phyloP scores from a whole-genome alignment of 768 basidiomycete genomes.

The Russula ochroleuca region DNA sequence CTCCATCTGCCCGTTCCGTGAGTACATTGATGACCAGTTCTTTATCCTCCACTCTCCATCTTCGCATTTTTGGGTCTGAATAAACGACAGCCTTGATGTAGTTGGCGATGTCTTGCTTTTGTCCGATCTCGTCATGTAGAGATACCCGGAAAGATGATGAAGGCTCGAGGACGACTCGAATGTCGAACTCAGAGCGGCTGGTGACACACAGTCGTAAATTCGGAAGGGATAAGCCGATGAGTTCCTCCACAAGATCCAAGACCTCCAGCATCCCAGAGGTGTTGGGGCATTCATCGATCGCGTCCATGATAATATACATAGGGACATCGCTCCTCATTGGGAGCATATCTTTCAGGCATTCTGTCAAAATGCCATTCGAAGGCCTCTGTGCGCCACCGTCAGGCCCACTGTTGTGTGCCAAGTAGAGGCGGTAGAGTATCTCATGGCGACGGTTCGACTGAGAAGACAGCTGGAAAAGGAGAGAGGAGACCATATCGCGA shows the following conservation, averaged over 20 bases:
- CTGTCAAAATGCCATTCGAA: neutral
- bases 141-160: neutral
- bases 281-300: constrained; percentile 8
- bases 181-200: neutral
- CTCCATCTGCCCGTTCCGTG: neutral
- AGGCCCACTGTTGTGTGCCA: neutral
- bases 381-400: neutral
- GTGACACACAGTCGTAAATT: constrained; percentile 3
- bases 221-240: neutral
- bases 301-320: constrained; percentile 3
- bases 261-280: neutral
- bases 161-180: neutral
- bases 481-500: neutral
- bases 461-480: neutral
- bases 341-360: constrained; percentile 8
- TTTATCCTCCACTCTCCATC: neutral
- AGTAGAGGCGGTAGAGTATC: neutral
- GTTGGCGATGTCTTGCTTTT: neutral
- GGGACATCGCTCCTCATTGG: too few species aligned
- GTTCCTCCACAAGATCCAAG: neutral
- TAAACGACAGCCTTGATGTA: neutral
- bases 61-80: neutral
- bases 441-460: neutral
- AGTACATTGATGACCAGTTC: neutral
- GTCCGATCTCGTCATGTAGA: neutral